Conservation (phyloP, 1,139 yeast species). For the Debaryomyces udenii region DNA sequence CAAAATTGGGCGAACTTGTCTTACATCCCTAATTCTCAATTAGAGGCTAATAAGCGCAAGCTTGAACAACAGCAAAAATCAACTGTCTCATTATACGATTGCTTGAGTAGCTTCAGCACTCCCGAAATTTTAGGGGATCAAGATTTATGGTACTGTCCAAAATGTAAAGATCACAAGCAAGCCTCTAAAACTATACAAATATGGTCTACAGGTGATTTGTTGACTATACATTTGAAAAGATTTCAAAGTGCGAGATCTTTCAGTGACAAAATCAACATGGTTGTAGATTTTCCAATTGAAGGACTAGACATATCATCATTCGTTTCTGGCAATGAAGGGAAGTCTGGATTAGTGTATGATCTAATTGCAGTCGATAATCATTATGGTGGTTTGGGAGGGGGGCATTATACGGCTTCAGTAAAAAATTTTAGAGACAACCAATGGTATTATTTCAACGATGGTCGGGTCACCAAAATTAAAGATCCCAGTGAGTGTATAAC, state of each 20-base stretch:
- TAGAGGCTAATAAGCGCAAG: conserved; percentile 47
- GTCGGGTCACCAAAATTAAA: conserved; percentile 63
- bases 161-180: conserved; percentile 83
- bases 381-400: conserved; percentile 96
- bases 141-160: conserved; percentile 94
- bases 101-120: conserved; percentile 72
- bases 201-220: conserved; percentile 90
- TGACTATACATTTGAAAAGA: conserved; percentile 87
- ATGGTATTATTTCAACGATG: conserved; percentile 94
- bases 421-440: conserved; percentile 73
- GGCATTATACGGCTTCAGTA: conserved; percentile 92
- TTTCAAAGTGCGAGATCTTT: conserved; percentile 84
- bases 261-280: conserved; percentile 85
- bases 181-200: conserved; percentile 90
- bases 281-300: conserved; percentile 85
- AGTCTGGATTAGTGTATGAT: conserved; percentile 62
- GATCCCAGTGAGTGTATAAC: conserved; percentile 67
- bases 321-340: conserved; percentile 42
- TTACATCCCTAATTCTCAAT: conserved; percentile 52
- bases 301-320: conserved; percentile 73
- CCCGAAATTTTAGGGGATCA: conserved; percentile 87
- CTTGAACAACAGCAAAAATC: conserved; percentile 46
- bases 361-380: conserved; percentile 93
- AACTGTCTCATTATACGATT: conserved; percentile 70
- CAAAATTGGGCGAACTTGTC: conserved; percentile 60